These are phyloP conservation scores for Solanum chacoense DNA, from an alignment of 305 asterid species.

Conservation along the genomic window DNA sequence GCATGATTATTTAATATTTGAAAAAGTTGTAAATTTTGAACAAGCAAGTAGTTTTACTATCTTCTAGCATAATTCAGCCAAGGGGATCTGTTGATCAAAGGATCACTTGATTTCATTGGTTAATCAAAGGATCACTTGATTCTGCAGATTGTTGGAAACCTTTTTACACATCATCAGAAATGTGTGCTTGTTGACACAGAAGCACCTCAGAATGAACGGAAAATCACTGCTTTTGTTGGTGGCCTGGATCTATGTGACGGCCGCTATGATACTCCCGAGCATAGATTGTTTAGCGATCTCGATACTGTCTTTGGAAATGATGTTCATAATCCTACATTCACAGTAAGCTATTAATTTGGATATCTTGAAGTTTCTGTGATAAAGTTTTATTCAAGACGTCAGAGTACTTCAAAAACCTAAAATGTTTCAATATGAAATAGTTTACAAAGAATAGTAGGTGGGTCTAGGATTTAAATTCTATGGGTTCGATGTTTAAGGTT, in stretches of 20 bases:
- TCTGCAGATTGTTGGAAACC: constrained; percentile 15
- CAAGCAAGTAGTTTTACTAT: not conserved
- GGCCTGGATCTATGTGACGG: constrained; percentile 20
- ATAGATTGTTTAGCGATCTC: constrained; percentile 6
- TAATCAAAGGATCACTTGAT: not conserved
- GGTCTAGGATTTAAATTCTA: not conserved
- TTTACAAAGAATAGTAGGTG: not conserved
- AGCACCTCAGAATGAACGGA: constrained; percentile 9
- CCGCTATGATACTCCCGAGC: constrained; percentile 17
- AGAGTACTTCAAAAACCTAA: not conserved
- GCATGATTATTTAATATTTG: not conserved
- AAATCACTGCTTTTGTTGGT: constrained; percentile 18
- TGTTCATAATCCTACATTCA: constrained; percentile 15
- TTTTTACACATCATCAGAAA: constrained; percentile 19
- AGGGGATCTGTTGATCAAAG: not conserved
- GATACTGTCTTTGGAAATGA: constrained; percentile 17
- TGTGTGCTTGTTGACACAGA: constrained; percentile 16
- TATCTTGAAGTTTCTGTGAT: not conserved
- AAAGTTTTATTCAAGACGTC: not conserved
- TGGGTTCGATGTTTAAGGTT: not conserved
- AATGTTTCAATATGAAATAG: not conserved
- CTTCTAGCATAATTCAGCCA: not conserved
- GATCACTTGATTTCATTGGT: not conserved
- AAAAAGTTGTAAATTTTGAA: not conserved
- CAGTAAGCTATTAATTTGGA: constrained; percentile 8